A percentile compares a stretch with the other conserved stretches of the same genome.
Conservation (phyloP, 768 basidiomycete species). For the Pholiota molesta region DNA sequence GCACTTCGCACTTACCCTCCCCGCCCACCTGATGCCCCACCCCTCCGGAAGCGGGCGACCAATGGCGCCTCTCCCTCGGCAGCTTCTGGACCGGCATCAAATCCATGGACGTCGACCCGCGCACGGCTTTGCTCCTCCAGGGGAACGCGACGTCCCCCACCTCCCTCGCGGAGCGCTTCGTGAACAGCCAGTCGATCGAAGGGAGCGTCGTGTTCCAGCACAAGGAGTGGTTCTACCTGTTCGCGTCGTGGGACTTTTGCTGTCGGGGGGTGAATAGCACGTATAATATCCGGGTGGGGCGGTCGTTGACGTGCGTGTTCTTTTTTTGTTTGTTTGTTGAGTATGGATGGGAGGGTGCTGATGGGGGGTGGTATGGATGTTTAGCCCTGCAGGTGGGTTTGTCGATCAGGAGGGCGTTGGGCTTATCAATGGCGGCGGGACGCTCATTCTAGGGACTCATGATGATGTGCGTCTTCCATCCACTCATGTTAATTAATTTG, state of each 20-base stretch:
- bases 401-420: constrained; percentile 48
- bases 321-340: not conserved
- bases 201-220: constrained; percentile 46
- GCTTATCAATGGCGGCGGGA: constrained; percentile 52
- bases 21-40: not conserved
- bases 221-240: constrained; percentile 53
- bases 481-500: not conserved
- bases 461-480: constrained; percentile 33
- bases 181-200: constrained; percentile 47
- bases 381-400: constrained; percentile 44
- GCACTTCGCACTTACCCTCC: not conserved
- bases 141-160: constrained; percentile 34
- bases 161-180: constrained; percentile 46
- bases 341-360: not conserved
- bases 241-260: constrained; percentile 57
- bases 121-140: constrained; percentile 39
- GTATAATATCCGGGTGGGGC: constrained; percentile 60
- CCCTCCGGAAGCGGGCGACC: constrained; percentile 32
- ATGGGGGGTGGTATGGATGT: not conserved
- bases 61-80: constrained; percentile 53
- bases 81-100: constrained; percentile 61
- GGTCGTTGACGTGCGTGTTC: constrained; percentile 40
- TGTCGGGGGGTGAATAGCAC: constrained; percentile 52
- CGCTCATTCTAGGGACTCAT: constrained; percentile 47
- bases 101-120: constrained; percentile 36